Evolutionary conservation across 108 stramenopile species (phyloP), one percentile per base, ranked within the genome.

Genomic region (Ochromonas danica): DNA sequence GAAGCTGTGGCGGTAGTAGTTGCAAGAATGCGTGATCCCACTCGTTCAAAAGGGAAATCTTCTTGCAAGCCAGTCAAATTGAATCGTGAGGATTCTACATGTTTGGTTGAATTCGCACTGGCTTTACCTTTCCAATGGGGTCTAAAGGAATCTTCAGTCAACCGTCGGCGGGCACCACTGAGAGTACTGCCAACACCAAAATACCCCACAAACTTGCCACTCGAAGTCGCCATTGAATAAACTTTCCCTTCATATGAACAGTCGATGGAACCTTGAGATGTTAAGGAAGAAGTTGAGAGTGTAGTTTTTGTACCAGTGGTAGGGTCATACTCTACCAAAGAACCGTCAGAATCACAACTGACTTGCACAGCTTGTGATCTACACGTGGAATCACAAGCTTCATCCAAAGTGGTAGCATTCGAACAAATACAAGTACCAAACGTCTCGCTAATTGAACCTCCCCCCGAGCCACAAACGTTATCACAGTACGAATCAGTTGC

Each of bases 401-500:
- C 74, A 10, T 87, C 86, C 27, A 90, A 81, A 39, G 71, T 71
- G 39, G 62, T 62, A 6, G 63, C 1, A 35, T 65, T 86, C 41
- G 78, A 62, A 70, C 89, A 90, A 61, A 86, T 84, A 81, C 89
- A 90, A 33, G 89, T 27, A n/a, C 89, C 89, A 31, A 79, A 35
- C 61, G 62, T 77, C 0, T 62, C 51, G 30, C 43, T 39, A 36
- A 87, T 51, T 0, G 77, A 61, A 14, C 83, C 85, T 17, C 87
- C 86, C 0, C 14, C 62, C 39, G 61, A 31, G 0, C 83, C 86
- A 71, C 86, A 87, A 60, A 62, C 41, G 1, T 28, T 35, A 10
- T 43, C 75, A 35, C 88, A 89, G 83, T 77, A 82, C 22, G 45
- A 51, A 25, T 14, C 1, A 27, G 39, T 40, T 3, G 33, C 45